Evolutionary conservation across 345 rosid species (phyloP).

Genomic region (Euphorbia lathyris): DNA sequence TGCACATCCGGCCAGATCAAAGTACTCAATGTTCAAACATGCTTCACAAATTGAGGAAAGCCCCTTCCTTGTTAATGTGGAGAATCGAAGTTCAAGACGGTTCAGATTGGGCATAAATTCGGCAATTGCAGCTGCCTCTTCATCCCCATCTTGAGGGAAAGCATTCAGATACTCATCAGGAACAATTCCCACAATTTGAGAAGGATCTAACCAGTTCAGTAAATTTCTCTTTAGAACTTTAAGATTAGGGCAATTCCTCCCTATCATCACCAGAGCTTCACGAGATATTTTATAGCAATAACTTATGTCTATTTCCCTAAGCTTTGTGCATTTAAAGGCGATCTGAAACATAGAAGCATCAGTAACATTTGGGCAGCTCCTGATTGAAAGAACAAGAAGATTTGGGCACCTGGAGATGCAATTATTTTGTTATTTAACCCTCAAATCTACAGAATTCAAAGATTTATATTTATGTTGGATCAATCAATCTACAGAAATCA

Average conservation of each 20-base stretch:
- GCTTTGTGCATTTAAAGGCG: conserved; percentile 52
- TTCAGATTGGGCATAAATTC: conserved; percentile 52
- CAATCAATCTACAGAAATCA: too few species aligned
- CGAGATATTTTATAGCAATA: too few species aligned
- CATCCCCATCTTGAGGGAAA: conserved; percentile 82
- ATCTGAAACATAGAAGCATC: conserved; percentile 67
- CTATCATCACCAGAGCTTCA: too few species aligned
- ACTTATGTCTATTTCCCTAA: conserved; percentile 60
- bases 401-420: conserved; percentile 53
- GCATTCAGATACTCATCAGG: conserved; percentile 62
- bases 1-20: conserved; percentile 73
- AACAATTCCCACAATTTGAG: conserved; percentile 53
- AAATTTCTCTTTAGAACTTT: too few species aligned
- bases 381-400: conserved; percentile 56
- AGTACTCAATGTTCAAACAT: conserved; percentile 51
- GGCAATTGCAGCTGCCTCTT: conserved; percentile 68
- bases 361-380: conserved; percentile 62
- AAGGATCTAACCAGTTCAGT: conserved; percentile 74
- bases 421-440: neutral
- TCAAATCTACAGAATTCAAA: neutral
- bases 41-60: conserved; percentile 57
- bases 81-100: conserved; percentile 69
- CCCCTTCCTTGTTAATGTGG: conserved; percentile 59
- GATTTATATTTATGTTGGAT: too few species aligned
- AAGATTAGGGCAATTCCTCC: too few species aligned